Base-by-base conservation (phyloP, 2,329 filamentous ascomycete species). In the Verticillium dahliae region DNA sequence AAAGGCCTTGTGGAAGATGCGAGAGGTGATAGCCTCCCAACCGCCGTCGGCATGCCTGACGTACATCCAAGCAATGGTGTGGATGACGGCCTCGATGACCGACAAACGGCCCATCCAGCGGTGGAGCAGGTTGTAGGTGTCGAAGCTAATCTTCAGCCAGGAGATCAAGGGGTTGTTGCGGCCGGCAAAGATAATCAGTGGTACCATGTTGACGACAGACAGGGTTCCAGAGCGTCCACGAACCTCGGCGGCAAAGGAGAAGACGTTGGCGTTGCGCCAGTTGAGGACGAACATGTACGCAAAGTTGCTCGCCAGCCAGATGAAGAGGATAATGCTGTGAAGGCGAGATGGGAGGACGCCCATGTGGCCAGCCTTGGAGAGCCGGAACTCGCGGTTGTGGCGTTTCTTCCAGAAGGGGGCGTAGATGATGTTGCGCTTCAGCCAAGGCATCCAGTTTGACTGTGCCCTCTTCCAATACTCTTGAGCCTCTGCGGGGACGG, bases 161-260 rank as follows among this genome's bases (percentile, higher is more conserved):
- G 81, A 75, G 70, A 98, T 97, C 57, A 97, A 80, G 9, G 92
- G 91, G 77, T 98, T 99, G 80, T 98, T 98, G 72, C 95, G 90
- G 39, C 92, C 88, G 13, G 93, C 92, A 62, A 98, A 85, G 66
- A 98, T 85, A 69, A 98, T 84, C 35, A 97, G 86, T 5, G 95
- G 93, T 37, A 99, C 86, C 85, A 98, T 90, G 77, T 97, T 99
- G 69, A 96, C 84, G 11, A 92, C 81, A 4, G 93, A 88, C 65
- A 99, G 82, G 9, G 89, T 65, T 60, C 95, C 95, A 6, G 90
- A 90, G 62, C 95, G 87, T 41, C 93, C 93, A 69, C 95, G 89
- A 54, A 97, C 81, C 71, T 96, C 90, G 31, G 93, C 93, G 35
- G 90, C 80, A 34, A 96, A 80, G 2, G 88, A 82, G 69, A 80